Percentiles rank a stretch among this genome's conserved stretches.
Conservation (phyloP, 1,139 yeast species). For the Scheffersomyces quercinus region DNA sequence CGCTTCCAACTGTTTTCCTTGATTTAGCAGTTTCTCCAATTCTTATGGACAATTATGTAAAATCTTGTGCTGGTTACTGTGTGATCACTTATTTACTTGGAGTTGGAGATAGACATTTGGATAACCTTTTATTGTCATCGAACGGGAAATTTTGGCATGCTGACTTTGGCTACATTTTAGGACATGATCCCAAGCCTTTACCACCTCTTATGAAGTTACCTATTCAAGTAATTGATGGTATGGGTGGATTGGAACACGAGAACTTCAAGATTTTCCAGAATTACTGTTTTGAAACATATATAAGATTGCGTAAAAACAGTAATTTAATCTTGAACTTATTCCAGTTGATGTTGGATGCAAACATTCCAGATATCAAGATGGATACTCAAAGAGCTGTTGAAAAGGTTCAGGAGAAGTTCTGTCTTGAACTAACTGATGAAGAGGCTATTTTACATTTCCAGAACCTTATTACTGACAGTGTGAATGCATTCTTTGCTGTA, state of each 20-base stretch:
- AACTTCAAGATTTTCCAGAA: conserved; percentile 86
- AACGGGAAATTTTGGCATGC: conserved; percentile 94
- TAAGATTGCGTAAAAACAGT: conserved; percentile 85
- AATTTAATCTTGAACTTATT: conserved; percentile 86
- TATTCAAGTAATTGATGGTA: conserved; percentile 94
- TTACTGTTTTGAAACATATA: conserved; percentile 93
- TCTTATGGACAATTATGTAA: conserved; percentile 90
- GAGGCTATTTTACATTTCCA: conserved; percentile 95
- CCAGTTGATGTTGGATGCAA: conserved; percentile 92
- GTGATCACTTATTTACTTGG: conserved; percentile 93
- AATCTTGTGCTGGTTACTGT: conserved; percentile 97
- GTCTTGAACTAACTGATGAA: conserved; percentile 90
- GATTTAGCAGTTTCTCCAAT: conserved; percentile 73
- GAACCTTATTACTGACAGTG: conserved; percentile 89
- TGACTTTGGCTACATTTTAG: conserved; percentile 94
- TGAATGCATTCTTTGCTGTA: conserved; percentile 88
- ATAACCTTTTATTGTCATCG: conserved; percentile 66
- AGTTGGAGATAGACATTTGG: conserved; percentile 96
- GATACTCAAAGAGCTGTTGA: conserved; percentile 79
- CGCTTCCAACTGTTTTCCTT: conserved; percentile 38
- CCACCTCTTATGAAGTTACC: conserved; percentile 98
- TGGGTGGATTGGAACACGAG: conserved; percentile 89
- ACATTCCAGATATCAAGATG: conserved; percentile 79
- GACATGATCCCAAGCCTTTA: conserved; percentile 97
- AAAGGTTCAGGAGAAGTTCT: conserved; percentile 92